Evolutionary conservation across 2,329 filamentous ascomycete species (phyloP), one percentile per base, ranked within the genome.

Genomic region (Ceratocystiopsis sp.): DNA sequence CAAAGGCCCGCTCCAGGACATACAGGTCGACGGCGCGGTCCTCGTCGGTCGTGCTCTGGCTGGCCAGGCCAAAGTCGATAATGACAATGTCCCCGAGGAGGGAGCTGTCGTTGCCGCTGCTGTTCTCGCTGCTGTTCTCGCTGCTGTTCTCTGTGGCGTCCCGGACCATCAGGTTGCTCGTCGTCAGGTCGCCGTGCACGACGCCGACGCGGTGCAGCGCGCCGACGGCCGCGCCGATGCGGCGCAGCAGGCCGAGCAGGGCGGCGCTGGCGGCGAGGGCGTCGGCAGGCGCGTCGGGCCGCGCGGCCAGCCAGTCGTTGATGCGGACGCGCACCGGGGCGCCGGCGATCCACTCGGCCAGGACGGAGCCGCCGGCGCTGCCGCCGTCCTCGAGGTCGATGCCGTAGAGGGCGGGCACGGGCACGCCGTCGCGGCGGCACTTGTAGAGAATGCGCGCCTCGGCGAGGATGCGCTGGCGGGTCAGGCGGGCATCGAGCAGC

Each of bases 1-100:
- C 83, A 66, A 96, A 96, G 1, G 91, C 91, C 42, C 91, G 69
- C 61, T 98, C 91, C 39, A 98, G 67, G 12, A 98, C 91, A 60
- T 98, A 98, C 43, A 98, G 61, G 65, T 98, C 91, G 35, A 98
- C 91, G 0, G 91, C 91, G 44, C 87, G 74, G 57, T 98, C 91
- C 62, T 98, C 91, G 44, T 95, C 89, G 50, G 83, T 77, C 16
- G 75, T 64, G 48, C 78, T 84, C 61, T 89, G 81, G 52, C 74
- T 80, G 14, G 87, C 86, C 17, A 98, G 73, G 0, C 91, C 91
- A 56, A 98, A 93, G 63, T 98, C 91, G 57, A 96, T 96, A 35
- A 96, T 67, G 18, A 93, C 78, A 45, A 98, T 73, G 42, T 93
- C 80, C 2, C 85, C 87, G 1, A 73, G 68, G 45, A 78, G 54